Conservation (phyloP, 129 eudicot genomes). For the Kitagawia praeruptora region DNA sequence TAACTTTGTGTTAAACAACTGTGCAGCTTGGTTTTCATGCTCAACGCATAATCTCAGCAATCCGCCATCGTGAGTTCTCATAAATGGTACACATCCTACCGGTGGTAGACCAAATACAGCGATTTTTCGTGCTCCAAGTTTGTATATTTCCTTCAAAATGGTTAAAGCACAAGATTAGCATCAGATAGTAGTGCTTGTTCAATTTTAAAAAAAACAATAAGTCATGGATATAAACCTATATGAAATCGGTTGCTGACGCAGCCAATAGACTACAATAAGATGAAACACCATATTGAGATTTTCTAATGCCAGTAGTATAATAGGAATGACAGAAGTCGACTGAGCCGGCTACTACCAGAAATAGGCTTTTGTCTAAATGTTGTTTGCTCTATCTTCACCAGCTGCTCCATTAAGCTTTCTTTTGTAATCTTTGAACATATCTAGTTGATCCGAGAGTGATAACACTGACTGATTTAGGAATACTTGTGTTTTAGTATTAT, state of each 20-base stretch:
- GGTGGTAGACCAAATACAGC: slow-evolving; percentile 63
- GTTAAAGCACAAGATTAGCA: background rate
- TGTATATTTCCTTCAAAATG: slow-evolving; percentile 44
- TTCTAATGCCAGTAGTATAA: slow-evolving; percentile 19
- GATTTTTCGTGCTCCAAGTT: slow-evolving; percentile 65
- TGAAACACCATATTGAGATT: slow-evolving; percentile 24
- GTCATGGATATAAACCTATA: slow-evolving; percentile 21
- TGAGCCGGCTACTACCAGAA: slow-evolving; percentile 34
- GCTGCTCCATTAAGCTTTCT: slow-evolving; percentile 29
- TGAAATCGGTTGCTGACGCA: slow-evolving; percentile 25
- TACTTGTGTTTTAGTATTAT: background rate
- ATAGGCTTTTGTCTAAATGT: slow-evolving; percentile 27
- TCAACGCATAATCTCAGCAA: slow-evolving; percentile 39
- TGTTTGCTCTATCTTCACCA: slow-evolving; percentile 36
- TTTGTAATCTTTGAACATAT: slow-evolving; percentile 42
- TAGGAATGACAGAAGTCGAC: slow-evolving; percentile 44
- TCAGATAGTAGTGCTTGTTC: too few species aligned
- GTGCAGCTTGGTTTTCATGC: slow-evolving; percentile 45
- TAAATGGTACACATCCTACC: slow-evolving; percentile 73
- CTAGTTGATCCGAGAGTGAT: slow-evolving; percentile 31
- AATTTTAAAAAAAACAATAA: background rate
- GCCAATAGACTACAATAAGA: slow-evolving; percentile 42
- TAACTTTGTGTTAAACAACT: slow-evolving; percentile 42
- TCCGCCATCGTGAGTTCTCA: slow-evolving; percentile 63
- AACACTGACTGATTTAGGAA: slow-evolving; percentile 20